Percentiles rank a stretch among this genome's conserved stretches.
Conservation (phyloP, 129 eudicot genomes). For the Centrapalus pauciflorus region DNA sequence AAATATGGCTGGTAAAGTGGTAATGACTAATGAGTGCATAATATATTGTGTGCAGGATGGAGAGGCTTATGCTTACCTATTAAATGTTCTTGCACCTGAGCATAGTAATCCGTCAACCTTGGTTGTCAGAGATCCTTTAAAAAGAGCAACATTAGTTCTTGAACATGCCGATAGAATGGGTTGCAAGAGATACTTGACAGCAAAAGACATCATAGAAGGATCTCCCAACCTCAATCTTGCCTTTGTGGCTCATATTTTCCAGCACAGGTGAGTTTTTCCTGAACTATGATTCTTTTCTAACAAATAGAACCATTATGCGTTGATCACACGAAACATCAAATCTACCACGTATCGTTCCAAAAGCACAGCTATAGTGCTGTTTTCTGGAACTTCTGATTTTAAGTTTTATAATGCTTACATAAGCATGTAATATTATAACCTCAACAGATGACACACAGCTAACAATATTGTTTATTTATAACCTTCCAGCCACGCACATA, state of each 20-base stretch:
- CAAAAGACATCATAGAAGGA: conserved; percentile 93
- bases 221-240: conserved; percentile 97
- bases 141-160: conserved; percentile 84
- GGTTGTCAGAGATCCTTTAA: conserved; percentile 58
- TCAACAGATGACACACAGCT: not conserved
- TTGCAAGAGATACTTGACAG: conserved; percentile 93
- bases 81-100: conserved; percentile 94
- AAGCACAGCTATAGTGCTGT: not conserved
- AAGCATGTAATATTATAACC: no score
- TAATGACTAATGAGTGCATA: conserved; percentile 3
- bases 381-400: not conserved
- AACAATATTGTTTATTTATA: not conserved
- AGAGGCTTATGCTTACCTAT: conserved; percentile 86
- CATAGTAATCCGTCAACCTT: conserved; percentile 68
- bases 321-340: not conserved
- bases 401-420: not conserved
- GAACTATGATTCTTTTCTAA: conserved; percentile 6
- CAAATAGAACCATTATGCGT: not conserved
- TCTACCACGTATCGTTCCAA: not conserved
- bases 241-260: conserved; percentile 94
- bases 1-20: not conserved
- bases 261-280: conserved; percentile 63
- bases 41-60: conserved; percentile 58
- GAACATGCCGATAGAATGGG: conserved; percentile 99
- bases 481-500: not conserved